Evolutionary conservation across 2,329 filamentous ascomycete species (phyloP).

Genomic region (Penicillium sp.): DNA sequence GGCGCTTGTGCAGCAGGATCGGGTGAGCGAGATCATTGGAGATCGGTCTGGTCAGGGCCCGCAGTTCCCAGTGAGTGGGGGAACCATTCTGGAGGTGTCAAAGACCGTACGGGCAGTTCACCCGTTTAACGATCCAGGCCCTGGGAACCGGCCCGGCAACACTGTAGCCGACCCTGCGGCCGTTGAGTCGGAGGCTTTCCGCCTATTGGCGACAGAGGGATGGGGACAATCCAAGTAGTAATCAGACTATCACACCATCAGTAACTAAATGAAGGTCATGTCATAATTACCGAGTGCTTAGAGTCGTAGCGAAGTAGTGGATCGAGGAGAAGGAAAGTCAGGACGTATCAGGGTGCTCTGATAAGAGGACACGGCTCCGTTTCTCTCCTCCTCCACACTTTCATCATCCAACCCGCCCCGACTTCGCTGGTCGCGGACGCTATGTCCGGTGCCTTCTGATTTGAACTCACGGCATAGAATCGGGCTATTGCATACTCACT

Average conservation of each 20-base stretch:
- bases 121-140: constrained; percentile 52
- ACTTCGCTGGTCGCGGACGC: constrained; percentile 24
- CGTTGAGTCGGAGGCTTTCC: constrained; percentile 48
- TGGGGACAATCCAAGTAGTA: constrained; percentile 45
- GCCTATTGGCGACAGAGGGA: constrained; percentile 43
- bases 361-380: constrained; percentile 18
- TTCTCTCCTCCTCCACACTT: constrained; percentile 9
- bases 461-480: constrained; percentile 13
- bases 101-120: constrained; percentile 50
- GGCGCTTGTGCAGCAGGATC: constrained; percentile 49
- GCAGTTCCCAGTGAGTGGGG: constrained; percentile 41
- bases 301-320: neutral
- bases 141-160: constrained; percentile 44
- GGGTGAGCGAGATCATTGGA: constrained; percentile 35
- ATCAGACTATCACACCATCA: constrained; percentile 4
- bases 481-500: constrained; percentile 2
- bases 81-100: constrained; percentile 54
- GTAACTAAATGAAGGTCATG: constrained; percentile 5
- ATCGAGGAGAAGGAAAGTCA: constrained; percentile 12
- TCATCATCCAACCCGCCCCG: constrained; percentile 8
- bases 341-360: constrained; percentile 6
- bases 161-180: constrained; percentile 41
- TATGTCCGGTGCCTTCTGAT: constrained; percentile 20
- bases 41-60: constrained; percentile 27
- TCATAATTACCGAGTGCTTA: constrained; percentile 1